phyloP scores from a whole-genome alignment of 2,329 filamentous ascomycete species.

The Paraphoma chrysanthemicola region DNA sequence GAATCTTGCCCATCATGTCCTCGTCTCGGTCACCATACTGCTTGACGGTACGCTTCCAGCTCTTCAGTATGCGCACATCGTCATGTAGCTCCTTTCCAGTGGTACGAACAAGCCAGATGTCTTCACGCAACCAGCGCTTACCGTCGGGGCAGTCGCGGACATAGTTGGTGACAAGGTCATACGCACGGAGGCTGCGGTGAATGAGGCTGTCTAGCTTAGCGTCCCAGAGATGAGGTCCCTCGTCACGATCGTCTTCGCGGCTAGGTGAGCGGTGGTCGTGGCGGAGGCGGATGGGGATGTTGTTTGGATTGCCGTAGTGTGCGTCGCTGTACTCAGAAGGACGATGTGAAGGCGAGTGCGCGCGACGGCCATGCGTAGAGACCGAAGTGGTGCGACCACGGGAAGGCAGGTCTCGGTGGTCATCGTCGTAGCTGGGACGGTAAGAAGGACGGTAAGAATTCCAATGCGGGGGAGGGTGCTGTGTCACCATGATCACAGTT shows the following conservation, averaged over 20 bases:
- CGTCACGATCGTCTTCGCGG: background rate
- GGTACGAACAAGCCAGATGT: conserved; percentile 14
- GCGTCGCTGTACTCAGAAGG: background rate
- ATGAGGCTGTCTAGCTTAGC: conserved; percentile 15
- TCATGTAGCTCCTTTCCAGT: conserved; percentile 16
- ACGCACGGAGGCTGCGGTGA: conserved; percentile 21
- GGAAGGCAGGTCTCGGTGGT: background rate
- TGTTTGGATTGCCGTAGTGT: background rate
- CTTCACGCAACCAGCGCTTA: conserved; percentile 19
- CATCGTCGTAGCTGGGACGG: background rate
- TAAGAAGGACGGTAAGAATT: background rate
- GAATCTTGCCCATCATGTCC: background rate
- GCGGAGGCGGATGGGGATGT: background rate
- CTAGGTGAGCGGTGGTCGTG: background rate
- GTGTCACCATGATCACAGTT: background rate
- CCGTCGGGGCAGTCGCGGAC: conserved; percentile 18
- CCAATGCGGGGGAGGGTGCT: background rate
- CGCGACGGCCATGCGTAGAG: background rate
- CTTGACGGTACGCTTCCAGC: conserved; percentile 2
- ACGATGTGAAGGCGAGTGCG: background rate
- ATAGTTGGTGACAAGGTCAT: conserved; percentile 27
- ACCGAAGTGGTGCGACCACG: background rate
- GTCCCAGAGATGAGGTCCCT: conserved; percentile 10
- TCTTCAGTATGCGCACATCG: conserved; percentile 10
- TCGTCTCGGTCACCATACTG: background rate